Evolutionary conservation across 352 stramenopile genomes (phyloP), one percentile per base, ranked within the genome.

Genomic region (Thraustotheca clavata): DNA sequence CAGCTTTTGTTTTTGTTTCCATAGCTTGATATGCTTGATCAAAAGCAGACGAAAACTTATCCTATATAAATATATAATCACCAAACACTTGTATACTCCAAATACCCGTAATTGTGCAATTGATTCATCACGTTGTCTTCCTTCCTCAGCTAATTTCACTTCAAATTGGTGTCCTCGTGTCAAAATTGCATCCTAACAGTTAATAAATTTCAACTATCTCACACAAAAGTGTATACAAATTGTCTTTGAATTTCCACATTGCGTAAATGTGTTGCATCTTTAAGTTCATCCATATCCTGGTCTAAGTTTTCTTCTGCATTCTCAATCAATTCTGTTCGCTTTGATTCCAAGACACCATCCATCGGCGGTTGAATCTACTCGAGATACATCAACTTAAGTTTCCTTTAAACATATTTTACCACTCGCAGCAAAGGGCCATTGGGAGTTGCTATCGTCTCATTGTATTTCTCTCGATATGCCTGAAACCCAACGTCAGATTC

Each of bases 201-300:
- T 40, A 62, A 8, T 5, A 20, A 9, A 40, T 22, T 59, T 41
- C n/a, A 33, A 39, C 26, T 8, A 20, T 6, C 1, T 49, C 49
- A 59, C 24, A 47, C 4, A 59, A 8, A n/a, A 18, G 20, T 27
- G 27, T 52, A 24, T 75, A 90, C 79, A 31, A 96, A 81, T 11
- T 86, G 83, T 12, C 71, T 70, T 52, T 94, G 77, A 52, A 96
- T 89, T 55, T 93, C 82, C 31, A 89, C 66, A 60, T 96, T 96
- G 71, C 89, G 87, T 20, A 77, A 74, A 65, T 89, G 79, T 32
- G 90, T 87, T 0, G 80, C 79, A 4, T 71, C 70, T 71, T 96
- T 77, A 50, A 96, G 74, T 67, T 88, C 81, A 38, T 87, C 73
- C 79, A 96, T 91, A 63, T 94, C 80, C 14, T 83, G 59, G 39